Conservation (phyloP, 164 flowering plant species). For the Akebia trifoliata region DNA sequence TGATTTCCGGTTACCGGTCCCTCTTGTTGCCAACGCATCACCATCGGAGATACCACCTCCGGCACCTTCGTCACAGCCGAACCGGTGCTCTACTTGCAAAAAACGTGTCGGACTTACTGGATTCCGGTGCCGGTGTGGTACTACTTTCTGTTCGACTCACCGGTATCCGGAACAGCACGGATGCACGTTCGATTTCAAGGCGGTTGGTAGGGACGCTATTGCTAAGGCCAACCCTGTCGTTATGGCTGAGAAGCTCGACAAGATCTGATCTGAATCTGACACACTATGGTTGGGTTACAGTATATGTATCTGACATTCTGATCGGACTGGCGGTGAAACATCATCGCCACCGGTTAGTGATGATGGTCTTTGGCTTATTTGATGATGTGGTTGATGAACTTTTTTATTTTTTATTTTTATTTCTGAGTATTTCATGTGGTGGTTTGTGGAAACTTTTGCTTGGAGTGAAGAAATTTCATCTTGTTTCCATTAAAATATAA, state of each 20-base stretch:
- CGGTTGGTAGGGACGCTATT: conserved; percentile 52
- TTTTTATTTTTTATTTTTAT: too few relatives aligned
- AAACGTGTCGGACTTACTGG: conserved; percentile 65
- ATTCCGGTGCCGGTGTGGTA: conserved; percentile 63
- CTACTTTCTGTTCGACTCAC: conserved; percentile 55
- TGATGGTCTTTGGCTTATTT: too few relatives aligned
- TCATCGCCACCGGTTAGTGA: too few relatives aligned
- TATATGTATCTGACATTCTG: too few relatives aligned
- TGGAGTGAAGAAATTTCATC: too few relatives aligned
- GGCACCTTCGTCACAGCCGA: conserved; percentile 20
- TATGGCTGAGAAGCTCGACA: conserved; percentile 47
- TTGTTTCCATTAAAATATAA: too few relatives aligned
- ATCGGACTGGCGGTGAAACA: too few relatives aligned
- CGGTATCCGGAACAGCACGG: conserved; percentile 77
- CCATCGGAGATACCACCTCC: not conserved
- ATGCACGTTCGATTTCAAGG: conserved; percentile 64
- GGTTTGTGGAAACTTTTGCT: too few relatives aligned
- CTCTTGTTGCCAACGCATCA: not conserved
- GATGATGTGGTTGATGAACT: too few relatives aligned
- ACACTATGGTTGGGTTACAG: too few relatives aligned
- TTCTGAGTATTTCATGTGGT: too few relatives aligned
- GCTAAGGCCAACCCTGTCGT: conserved; percentile 64
- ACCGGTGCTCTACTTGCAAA: conserved; percentile 47
- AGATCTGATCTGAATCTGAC: conserved; percentile 30
- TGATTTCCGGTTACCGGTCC: not conserved